phyloP scores from a whole-genome alignment of 441 rosid species.

The Arabidopsis hybrid region DNA sequence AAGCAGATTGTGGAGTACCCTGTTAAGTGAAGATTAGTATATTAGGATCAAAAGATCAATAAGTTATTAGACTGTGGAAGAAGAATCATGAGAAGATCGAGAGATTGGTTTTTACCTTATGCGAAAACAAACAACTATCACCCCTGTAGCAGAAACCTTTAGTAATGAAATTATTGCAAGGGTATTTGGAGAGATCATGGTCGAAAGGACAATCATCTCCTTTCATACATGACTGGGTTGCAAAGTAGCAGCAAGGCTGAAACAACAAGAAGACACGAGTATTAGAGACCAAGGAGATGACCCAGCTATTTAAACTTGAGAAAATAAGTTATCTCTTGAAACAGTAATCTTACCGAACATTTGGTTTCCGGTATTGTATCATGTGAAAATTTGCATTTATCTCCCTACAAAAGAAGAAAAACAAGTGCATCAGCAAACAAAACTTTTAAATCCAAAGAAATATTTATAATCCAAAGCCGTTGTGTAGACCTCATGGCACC shows the following conservation, averaged over 20 bases:
- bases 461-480: not conserved
- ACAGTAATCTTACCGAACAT: slow-evolving; percentile 61
- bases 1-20: slow-evolving; percentile 41
- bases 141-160: slow-evolving; percentile 81
- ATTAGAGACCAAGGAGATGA: not conserved
- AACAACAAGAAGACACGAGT: slow-evolving; percentile 33
- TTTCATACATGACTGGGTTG: slow-evolving; percentile 86
- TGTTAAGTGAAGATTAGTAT: slow-evolving; percentile 45
- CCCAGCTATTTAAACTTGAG: not conserved
- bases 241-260: slow-evolving; percentile 94
- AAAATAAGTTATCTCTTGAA: slow-evolving; percentile 30
- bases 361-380: slow-evolving; percentile 82
- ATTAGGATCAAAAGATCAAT: slow-evolving; percentile 46
- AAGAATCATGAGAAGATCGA: slow-evolving; percentile 4
- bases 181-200: slow-evolving; percentile 86
- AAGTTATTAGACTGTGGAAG: not conserved
- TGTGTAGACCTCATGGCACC: slow-evolving; percentile 74
- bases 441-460: not conserved
- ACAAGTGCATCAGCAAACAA: slow-evolving; percentile 22
- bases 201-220: slow-evolving; percentile 93
- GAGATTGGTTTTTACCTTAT: slow-evolving; percentile 61
- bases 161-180: slow-evolving; percentile 61
- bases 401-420: slow-evolving; percentile 61
- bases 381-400: slow-evolving; percentile 90
- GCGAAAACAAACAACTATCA: slow-evolving; percentile 79